These are phyloP conservation scores for Bryoerythrophyllum caledonicum DNA, from an alignment of 225 moss, liverwort and hornwort genomes.

Conservation along the genomic window DNA sequence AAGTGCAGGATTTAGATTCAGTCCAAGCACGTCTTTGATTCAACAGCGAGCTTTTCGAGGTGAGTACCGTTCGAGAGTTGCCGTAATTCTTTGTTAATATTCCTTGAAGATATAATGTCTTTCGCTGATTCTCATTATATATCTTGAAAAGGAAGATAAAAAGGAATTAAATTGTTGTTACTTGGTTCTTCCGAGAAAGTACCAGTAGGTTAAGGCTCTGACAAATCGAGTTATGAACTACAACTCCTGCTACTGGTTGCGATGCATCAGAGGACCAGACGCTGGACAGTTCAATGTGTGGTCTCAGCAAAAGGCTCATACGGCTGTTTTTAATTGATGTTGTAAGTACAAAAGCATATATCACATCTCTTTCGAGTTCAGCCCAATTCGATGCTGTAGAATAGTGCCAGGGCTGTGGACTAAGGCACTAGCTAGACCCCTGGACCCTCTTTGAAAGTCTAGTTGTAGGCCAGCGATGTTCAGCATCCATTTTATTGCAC, in stretches of 20 bases:
- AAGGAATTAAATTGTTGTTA: background rate
- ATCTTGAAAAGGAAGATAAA: background rate
- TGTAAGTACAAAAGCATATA: slow-evolving; percentile 43
- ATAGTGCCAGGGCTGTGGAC: background rate
- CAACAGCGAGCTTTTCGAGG: slow-evolving; percentile 31
- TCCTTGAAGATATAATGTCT: slow-evolving; percentile 2
- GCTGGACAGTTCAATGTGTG: slow-evolving; percentile 50
- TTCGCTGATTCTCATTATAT: background rate
- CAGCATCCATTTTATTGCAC: background rate
- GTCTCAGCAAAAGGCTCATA: slow-evolving; percentile 67
- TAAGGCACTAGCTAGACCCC: slow-evolving; percentile 4
- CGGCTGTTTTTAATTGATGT: slow-evolving; percentile 70
- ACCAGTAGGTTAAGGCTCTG: background rate
- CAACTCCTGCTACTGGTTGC: slow-evolving; percentile 17
- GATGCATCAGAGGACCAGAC: slow-evolving; percentile 39
- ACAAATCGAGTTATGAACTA: slow-evolving; percentile 14
- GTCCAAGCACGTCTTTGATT: slow-evolving; percentile 15
- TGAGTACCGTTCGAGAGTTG: slow-evolving; percentile 21
- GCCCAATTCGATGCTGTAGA: background rate
- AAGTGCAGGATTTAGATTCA: slow-evolving; percentile 27
- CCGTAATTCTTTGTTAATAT: background rate
- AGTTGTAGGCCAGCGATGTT: background rate
- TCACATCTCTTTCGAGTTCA: background rate
- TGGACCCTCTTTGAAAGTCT: background rate
- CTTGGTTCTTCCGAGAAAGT: background rate